Percentiles rank a stretch among this genome's conserved stretches.
phyloP scores from a whole-genome alignment of 2,329 filamentous ascomycete species.

The Hyphodiscus sp. region DNA sequence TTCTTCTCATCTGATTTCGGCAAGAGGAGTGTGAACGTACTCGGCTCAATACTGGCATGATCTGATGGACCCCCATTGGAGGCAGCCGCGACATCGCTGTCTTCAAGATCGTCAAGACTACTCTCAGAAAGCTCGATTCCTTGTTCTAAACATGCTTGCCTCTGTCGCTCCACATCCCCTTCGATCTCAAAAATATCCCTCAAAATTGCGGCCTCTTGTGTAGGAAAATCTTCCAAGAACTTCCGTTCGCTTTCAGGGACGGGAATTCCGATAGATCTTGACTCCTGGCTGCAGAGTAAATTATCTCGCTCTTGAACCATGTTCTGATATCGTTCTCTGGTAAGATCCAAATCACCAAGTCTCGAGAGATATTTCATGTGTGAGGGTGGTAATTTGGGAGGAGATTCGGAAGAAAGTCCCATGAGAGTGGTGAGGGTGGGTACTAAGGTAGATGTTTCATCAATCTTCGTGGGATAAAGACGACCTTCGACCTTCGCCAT shows the following conservation, averaged over 20 bases:
- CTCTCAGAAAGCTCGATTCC: slow-evolving; percentile 9
- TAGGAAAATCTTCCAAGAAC: slow-evolving; percentile 2
- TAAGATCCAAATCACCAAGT: slow-evolving; percentile 16
- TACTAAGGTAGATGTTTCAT: background rate
- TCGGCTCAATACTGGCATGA: background rate
- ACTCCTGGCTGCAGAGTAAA: slow-evolving; percentile 1
- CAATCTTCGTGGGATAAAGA: slow-evolving; percentile 1
- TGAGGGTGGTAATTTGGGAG: slow-evolving; percentile 7
- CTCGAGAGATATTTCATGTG: slow-evolving; percentile 9
- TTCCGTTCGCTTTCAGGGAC: background rate
- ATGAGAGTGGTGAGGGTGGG: background rate
- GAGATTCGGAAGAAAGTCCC: background rate
- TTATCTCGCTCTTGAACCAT: slow-evolving; percentile 4
- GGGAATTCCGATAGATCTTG: background rate
- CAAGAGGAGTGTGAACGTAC: slow-evolving; percentile 8
- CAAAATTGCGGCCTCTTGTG: slow-evolving; percentile 1
- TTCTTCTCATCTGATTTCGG: slow-evolving; percentile 1
- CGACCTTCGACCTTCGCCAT: slow-evolving; percentile 8
- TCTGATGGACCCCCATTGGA: background rate
- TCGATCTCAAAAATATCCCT: slow-evolving; percentile 6
- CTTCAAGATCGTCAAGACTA: background rate
- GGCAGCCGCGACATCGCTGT: background rate
- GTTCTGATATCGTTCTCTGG: slow-evolving; percentile 5
- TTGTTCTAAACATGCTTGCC: slow-evolving; percentile 6
- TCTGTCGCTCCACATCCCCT: slow-evolving; percentile 4